Percentiles rank a stretch among this genome's conserved stretches.
These are phyloP conservation scores for Flaveria trinervia DNA, from an alignment of 129 eudicot genomes.

Conservation along the genomic window DNA sequence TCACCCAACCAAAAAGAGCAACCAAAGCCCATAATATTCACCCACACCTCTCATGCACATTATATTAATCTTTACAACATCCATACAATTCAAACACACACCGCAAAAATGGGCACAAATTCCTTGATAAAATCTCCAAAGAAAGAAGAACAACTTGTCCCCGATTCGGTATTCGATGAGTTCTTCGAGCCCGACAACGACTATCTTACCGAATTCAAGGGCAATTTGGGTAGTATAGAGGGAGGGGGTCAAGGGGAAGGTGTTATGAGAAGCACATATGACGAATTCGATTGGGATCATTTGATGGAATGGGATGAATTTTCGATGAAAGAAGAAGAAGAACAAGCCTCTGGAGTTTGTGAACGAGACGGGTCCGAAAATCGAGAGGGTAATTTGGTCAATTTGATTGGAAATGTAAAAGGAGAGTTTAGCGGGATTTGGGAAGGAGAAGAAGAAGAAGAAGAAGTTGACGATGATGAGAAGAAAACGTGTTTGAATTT, in stretches of 20 bases:
- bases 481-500: constrained; percentile 34
- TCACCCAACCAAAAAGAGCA: constrained; percentile 30
- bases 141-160: constrained; percentile 35
- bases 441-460: constrained; percentile 30
- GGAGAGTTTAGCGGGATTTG: constrained; percentile 23
- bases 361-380: neutral
- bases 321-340: constrained; percentile 18
- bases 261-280: constrained; percentile 19
- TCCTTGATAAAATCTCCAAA: constrained; percentile 36
- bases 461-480: constrained; percentile 13
- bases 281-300: constrained; percentile 28
- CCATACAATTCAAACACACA: constrained; percentile 9
- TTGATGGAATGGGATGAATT: constrained; percentile 36
- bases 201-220: constrained; percentile 13
- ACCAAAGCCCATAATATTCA: constrained; percentile 28
- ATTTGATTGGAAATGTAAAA: constrained; percentile 26
- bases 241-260: constrained; percentile 15
- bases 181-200: constrained; percentile 29
- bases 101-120: constrained; percentile 23
- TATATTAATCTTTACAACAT: constrained; percentile 7
- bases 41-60: constrained; percentile 34
- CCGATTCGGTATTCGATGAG: constrained; percentile 13
- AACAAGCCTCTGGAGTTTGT: constrained; percentile 1
- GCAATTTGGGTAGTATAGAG: constrained; percentile 9
- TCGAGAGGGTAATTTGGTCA: constrained; percentile 17